Evolutionary conservation across 805 yeast genomes (phyloP), one percentile per base, ranked within the genome.

Genomic region (Komagataella populi): DNA sequence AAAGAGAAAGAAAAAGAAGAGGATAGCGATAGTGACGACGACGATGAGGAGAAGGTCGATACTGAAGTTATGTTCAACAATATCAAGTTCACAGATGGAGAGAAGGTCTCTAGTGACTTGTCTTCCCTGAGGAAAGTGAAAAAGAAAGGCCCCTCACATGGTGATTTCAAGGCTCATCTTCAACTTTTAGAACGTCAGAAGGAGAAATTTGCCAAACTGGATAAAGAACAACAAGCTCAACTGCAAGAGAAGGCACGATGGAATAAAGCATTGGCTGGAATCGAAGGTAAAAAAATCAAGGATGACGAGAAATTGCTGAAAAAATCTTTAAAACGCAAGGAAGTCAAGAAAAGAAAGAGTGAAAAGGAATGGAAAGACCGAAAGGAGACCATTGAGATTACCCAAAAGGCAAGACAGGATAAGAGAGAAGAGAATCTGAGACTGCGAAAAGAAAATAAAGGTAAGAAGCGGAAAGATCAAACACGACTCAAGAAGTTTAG

Each of bases 361-460:
- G 96, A 88, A 60, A 71, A 80, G 50, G 96, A 91, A 66, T 93
- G 99, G 99, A 77, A 71, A 56, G 97, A 91, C 50, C 79, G 99
- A 57, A 83, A 86, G 63, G 85, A 83, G 59, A 76, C 76, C 44
- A 96, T 93, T 12, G 78, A 79, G 53, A 86, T 83, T 58, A 81
- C 83, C 44, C 82, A 85, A 50, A 75, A 81, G 48, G 86, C 83
- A 16, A 84, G 84, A 60, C 81, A 78, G 55, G 87, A 88, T 70
- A 84, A 93, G 73, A 81, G 98, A 66, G 96, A 90, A 60, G 96
- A 88, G 59, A 93, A 93, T 63, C 73, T 93, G 64, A 81, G 83
- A 63, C 80, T 87, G 48, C 80, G 96, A 68, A 83, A 77, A 60
- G 96, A 85, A 44, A 84, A 85, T 66, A 91, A 85, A 70, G 91